Evolutionary conservation across 495 filamentous ascomycete genomes (phyloP).

Genomic region (Thozetella sp.): DNA sequence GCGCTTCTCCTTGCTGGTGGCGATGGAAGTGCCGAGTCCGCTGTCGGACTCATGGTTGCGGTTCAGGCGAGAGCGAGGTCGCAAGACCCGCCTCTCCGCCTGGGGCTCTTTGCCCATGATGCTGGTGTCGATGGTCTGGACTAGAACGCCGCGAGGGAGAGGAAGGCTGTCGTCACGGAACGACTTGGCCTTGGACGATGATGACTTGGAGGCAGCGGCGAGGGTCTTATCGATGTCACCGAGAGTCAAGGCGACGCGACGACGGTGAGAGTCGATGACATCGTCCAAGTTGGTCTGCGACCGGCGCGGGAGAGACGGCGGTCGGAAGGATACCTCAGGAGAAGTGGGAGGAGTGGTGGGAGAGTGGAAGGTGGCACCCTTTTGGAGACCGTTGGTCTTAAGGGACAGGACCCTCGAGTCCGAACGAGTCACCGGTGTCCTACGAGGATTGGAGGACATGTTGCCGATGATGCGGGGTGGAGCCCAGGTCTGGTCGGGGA

Average conservation of each 20-base stretch:
- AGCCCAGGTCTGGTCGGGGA: slow-evolving; percentile 14
- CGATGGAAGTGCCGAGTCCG: slow-evolving; percentile 59
- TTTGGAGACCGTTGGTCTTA: slow-evolving; percentile 59
- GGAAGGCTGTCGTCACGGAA: slow-evolving; percentile 50
- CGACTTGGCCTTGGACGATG: slow-evolving; percentile 23
- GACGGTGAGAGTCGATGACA: slow-evolving; percentile 56
- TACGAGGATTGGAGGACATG: slow-evolving; percentile 55
- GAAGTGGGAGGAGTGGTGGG: slow-evolving; percentile 44
- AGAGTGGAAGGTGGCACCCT: slow-evolving; percentile 66
- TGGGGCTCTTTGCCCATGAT: slow-evolving; percentile 39
- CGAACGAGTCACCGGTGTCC: slow-evolving; percentile 48
- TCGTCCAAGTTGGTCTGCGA: slow-evolving; percentile 65
- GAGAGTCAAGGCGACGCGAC: slow-evolving; percentile 52
- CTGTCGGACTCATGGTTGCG: slow-evolving; percentile 64
- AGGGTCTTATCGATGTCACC: slow-evolving; percentile 51
- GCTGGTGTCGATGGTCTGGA: slow-evolving; percentile 42
- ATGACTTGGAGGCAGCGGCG: slow-evolving; percentile 25
- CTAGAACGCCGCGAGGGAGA: slow-evolving; percentile 50
- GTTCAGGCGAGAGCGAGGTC: slow-evolving; percentile 51
- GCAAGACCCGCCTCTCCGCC: slow-evolving; percentile 42
- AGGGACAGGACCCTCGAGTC: slow-evolving; percentile 41
- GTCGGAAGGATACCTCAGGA: slow-evolving; percentile 44
- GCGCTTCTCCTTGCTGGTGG: slow-evolving; percentile 36
- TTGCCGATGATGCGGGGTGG: slow-evolving; percentile 34
- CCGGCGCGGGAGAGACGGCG: slow-evolving; percentile 56